Evolutionary conservation across 2,329 filamentous ascomycete genomes (phyloP).

Genomic region (Sporothrix schenckii): DNA sequence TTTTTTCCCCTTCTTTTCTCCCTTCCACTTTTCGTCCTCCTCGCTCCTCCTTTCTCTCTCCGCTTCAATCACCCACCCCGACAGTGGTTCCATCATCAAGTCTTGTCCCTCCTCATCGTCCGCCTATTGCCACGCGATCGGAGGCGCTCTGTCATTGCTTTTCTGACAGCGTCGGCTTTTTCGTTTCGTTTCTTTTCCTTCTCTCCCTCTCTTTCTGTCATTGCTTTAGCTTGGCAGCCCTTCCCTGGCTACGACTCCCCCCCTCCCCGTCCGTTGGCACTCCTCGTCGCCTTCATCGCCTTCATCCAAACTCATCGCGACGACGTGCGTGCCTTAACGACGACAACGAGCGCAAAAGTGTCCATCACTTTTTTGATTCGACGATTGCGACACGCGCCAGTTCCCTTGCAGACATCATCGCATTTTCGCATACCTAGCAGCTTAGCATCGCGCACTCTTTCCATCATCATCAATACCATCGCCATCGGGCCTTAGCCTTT

Average conservation of each 20-base stretch:
- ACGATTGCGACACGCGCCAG: background rate
- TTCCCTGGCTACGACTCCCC: background rate
- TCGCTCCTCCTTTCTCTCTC: slow-evolving; percentile 21
- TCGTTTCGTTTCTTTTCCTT: background rate
- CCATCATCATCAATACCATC: background rate
- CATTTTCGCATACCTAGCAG: background rate
- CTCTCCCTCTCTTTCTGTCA: background rate
- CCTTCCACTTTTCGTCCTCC: slow-evolving; percentile 21
- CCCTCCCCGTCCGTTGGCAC: background rate
- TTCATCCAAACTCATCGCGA: background rate
- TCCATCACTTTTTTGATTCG: background rate
- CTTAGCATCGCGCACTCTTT: slow-evolving; percentile 1
- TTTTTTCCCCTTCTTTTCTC: slow-evolving; percentile 28
- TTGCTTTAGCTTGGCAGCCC: background rate
- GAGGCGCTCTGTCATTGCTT: slow-evolving; percentile 5
- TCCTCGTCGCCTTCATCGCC: background rate
- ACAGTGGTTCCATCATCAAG: slow-evolving; percentile 21
- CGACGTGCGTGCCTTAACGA: slow-evolving; percentile 16
- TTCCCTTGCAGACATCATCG: background rate
- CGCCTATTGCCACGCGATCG: slow-evolving; percentile 21
- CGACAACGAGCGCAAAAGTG: slow-evolving; percentile 5
- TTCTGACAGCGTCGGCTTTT: background rate
- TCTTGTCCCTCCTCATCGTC: slow-evolving; percentile 20
- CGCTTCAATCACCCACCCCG: slow-evolving; percentile 20
- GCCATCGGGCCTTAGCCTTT: background rate